Base-by-base conservation (phyloP, 1,284 basidiomycete species). In the Ganoderma meredithae region DNA sequence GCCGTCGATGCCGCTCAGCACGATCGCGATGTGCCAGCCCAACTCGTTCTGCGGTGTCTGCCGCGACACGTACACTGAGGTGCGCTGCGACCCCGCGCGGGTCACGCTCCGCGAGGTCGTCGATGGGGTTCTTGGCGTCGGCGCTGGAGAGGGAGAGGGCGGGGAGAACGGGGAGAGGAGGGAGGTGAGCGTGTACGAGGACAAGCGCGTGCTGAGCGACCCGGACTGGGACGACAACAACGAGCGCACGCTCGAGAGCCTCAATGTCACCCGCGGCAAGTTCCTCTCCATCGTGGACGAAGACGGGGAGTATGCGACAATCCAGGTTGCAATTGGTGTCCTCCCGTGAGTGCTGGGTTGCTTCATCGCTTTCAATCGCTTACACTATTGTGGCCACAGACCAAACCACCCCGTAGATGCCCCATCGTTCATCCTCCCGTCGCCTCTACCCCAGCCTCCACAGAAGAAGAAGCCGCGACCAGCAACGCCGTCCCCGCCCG, bases 181-280 rank as follows among this genome's bases (percentile, higher is more conserved):
- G 3, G 91, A 95, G 65, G 90, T 96, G n/a, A 91, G 87, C 69
- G 90, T 97, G 27, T 95, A 92, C 74, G 95, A 98, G 79, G 95
- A 93, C 58, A 90, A 91, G 72, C 86, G 94, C 60, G 81, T 97
- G 55, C 80, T 97, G 64, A 90, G 88, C 72, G 96, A 98, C 76
- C 93, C 93, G 6, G 96, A 98, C 75, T 96, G 94, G 84, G 91
- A 94, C 62, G 95, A 97, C 72, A 97, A 97, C 74, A 76, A 88
- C 66, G 88, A 87, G 1, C 84, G 90, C 71, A 93, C 90, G 39
- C 77, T 97, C 70, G 88, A 87, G 69, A 91, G 91, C 71, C 76
- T 97, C 63, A 89, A 86, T 60, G 88, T 95, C 27, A 85, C 85
- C 0, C 79, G 86, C 55, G 94, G 95, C 15, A 95, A 91, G 80